Evolutionary conservation across 2,329 filamentous ascomycete species (phyloP), one percentile per base, ranked within the genome.

Genomic region (Claviceps cyperi): DNA sequence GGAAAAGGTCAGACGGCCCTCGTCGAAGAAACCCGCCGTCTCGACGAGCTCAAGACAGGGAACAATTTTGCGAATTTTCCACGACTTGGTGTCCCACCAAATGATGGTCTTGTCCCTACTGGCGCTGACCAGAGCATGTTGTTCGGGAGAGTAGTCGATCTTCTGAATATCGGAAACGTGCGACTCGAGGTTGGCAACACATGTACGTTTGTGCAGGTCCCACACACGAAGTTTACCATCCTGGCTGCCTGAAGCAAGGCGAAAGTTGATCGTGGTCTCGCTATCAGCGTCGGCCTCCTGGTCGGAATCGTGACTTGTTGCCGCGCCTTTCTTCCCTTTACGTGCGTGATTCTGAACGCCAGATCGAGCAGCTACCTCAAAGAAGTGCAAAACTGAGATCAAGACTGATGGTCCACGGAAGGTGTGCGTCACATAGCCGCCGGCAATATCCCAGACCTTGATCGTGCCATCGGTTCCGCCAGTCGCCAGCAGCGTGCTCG

Each of bases 151-250:
- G 64, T 86, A 98, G 58, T 92, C 86, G 47, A 98, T 65, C 48
- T 81, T 82, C 57, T 89, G 83, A n/a, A 98, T 86, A 56, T 97
- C 86, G 9, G 92, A 97, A 21, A 95, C 89, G 63, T 98, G 94
- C 0, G 89, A 92, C 53, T 97, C 89, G 35, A 95, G 72, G 17
- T 82, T 81, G 19, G 86, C 85, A 21, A 87, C 73, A 52, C 83
- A 82, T 55, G 78, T 86, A 50, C 86, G 79, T 69, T 87, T 94
- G 66, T 90, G 81, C 51, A 98, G 69, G 68, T 97, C 86, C 86
- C 90, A 98, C 21, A 98, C 78, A 19, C 86, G 77, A 49, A 98
- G 78, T 61, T 91, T 94, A 35, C 92, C 92, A 63, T 97, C 91
- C 65, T 98, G 94, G 53, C 86, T 89, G 54, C 91, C 92, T 36